Conservation (phyloP, 495 filamentous ascomycete genomes). For the Pyrenopolyporus hunteri region DNA sequence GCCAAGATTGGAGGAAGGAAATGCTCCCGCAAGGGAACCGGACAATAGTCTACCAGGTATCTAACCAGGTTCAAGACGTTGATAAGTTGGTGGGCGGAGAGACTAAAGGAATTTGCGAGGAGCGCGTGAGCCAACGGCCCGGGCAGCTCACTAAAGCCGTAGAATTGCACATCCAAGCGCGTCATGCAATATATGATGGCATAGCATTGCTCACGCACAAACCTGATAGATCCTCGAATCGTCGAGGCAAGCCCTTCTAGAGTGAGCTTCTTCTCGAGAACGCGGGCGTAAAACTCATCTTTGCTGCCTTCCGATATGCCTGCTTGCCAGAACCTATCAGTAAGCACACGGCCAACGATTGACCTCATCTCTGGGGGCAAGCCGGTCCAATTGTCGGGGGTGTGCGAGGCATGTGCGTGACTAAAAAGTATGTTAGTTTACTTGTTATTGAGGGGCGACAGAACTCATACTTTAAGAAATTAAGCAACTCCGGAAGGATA, state of each 20-base stretch:
- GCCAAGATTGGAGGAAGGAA: conserved; percentile 88
- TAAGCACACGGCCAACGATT: conserved; percentile 82
- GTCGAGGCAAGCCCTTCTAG: conserved; percentile 94
- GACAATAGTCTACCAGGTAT: conserved; percentile 89
- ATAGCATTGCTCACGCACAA: conserved; percentile 90
- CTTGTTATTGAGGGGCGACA: background rate
- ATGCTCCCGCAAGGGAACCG: conserved; percentile 71
- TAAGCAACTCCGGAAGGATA: conserved; percentile 85
- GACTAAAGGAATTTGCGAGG: conserved; percentile 78
- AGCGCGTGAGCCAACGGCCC: conserved; percentile 82
- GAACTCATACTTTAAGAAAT: conserved; percentile 72
- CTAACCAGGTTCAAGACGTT: conserved; percentile 85
- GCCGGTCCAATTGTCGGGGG: conserved; percentile 79
- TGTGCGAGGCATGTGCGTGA: conserved; percentile 92
- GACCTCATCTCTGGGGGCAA: conserved; percentile 78
- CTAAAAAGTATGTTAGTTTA: conserved; percentile 49
- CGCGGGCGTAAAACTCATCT: conserved; percentile 93
- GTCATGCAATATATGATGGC: conserved; percentile 94
- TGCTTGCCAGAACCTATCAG: conserved; percentile 98
- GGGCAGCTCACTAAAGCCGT: conserved; percentile 83
- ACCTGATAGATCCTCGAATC: conserved; percentile 83
- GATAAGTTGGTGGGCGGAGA: conserved; percentile 93
- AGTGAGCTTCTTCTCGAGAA: conserved; percentile 83
- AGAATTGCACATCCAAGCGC: conserved; percentile 83
- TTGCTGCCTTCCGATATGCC: conserved; percentile 94